Evolutionary conservation across 176 grass and related monocot species (phyloP), one percentile per base, ranked within the genome.

Genomic region (Tillandsia leiboldiana): DNA sequence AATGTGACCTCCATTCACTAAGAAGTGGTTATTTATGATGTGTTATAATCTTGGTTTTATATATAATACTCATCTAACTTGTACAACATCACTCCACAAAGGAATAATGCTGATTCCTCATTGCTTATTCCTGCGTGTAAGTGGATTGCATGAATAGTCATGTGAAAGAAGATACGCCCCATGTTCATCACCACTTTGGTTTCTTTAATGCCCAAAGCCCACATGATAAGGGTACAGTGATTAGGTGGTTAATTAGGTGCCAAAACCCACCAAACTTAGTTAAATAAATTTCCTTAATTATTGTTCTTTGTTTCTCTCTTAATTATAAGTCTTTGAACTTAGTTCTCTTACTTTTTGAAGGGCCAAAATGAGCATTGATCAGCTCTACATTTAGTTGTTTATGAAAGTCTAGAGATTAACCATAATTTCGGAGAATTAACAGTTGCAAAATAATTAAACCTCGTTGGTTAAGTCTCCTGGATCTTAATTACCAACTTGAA

Each of bases 191-290:
- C 17, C 56, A 61, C 15, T 61, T 61, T 61, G 3, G 8, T 0
- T 61, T 61, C 56, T 61, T 61, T 61, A 61, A n/a, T 61, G 6
- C 22, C 56, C 56, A 61, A 61, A 18, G 15, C 56, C 15, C 56
- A 12, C 53, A 23, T 9, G 14, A 23, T 61, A 61, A 61, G 56
- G 56, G 56, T 9, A 61, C 56, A 20, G 56, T 61, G 56, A 22
- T 61, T 61, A 61, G 54, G n/a, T 61, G 33, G 33, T 42, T 42
- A 61, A 23, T 61, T 61, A 61, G 56, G 56, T 61, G 56, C 13
- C 56, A 61, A 23, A 61, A 61, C 6, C 56, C 56, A 22, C 56
- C 17, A 61, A 61, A 6, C 56, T 20, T 61, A 61, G 8, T 61
- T 20, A 18, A 18, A 61, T 61, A 15, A 18, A 17, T 61, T 61